Evolutionary conservation across 2,329 filamentous ascomycete genomes (phyloP).

Genomic region (Davidsoniella australis): DNA sequence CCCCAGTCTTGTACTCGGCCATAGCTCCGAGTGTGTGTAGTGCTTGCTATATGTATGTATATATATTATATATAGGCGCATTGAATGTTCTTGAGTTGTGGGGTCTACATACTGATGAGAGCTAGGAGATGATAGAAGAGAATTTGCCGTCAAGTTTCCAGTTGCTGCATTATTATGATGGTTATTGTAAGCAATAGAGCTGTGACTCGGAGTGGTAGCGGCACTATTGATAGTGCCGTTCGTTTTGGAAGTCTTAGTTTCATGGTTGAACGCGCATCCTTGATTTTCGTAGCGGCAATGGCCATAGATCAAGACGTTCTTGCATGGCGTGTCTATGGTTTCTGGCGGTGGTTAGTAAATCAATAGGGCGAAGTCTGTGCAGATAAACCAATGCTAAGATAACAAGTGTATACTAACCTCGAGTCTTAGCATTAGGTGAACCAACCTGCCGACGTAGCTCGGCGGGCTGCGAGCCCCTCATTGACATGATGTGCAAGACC

Average conservation of each 20-base stretch:
- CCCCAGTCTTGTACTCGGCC: not conserved
- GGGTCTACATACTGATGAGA: slow-evolving; percentile 8
- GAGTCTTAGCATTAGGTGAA: slow-evolving; percentile 39
- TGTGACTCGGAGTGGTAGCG: slow-evolving; percentile 7
- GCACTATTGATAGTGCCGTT: slow-evolving; percentile 1
- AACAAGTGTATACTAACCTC: slow-evolving; percentile 24
- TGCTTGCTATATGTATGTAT: not conserved
- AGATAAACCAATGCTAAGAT: too few relatives aligned
- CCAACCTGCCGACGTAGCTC: slow-evolving; percentile 36
- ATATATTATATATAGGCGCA: not conserved
- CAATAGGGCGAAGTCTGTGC: too few relatives aligned
- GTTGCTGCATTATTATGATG: slow-evolving; percentile 3
- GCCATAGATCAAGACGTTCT: slow-evolving; percentile 85
- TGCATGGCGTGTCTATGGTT: slow-evolving; percentile 56
- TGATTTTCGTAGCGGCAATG: slow-evolving; percentile 85
- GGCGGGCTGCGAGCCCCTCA: slow-evolving; percentile 18
- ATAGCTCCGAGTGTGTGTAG: not conserved
- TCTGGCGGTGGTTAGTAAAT: not conserved
- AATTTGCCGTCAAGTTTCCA: slow-evolving; percentile 3
- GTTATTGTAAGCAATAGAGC: slow-evolving; percentile 12
- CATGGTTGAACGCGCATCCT: slow-evolving; percentile 83
- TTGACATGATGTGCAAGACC: slow-evolving; percentile 5
- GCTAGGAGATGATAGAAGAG: slow-evolving; percentile 8
- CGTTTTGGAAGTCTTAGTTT: slow-evolving; percentile 33
- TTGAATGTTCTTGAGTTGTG: slow-evolving; percentile 1